These are phyloP conservation scores for Fragilariopsis cylindrus DNA, from an alignment of 108 stramenopile species.

Conservation along the genomic window DNA sequence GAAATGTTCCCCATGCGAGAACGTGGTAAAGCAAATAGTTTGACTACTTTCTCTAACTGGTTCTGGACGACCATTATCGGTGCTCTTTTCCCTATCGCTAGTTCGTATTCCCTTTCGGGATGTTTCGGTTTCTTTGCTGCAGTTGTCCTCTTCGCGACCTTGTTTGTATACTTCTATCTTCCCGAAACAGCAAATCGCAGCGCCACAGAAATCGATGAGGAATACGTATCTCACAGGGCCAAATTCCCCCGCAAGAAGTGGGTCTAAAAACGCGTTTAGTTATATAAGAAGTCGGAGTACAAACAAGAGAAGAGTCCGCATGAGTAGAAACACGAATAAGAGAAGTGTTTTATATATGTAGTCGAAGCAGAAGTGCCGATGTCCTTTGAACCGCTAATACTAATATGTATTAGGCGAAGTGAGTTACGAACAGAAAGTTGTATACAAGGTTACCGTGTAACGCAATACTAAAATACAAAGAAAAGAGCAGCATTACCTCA, in stretches of 20 bases:
- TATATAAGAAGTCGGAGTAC: no score
- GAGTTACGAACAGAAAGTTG: no score
- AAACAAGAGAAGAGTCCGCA: no score
- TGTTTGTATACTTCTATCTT: conserved; percentile 32
- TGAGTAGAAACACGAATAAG: no score
- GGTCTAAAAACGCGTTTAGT: background rate
- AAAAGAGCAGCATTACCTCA: no score
- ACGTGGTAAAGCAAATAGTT: conserved; percentile 37
- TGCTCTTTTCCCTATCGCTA: conserved; percentile 25
- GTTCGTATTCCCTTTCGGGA: conserved; percentile 27
- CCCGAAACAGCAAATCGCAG: conserved; percentile 30
- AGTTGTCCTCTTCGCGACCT: conserved; percentile 23
- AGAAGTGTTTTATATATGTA: no score
- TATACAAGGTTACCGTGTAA: no score
- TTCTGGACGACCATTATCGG: conserved; percentile 33
- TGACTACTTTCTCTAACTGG: conserved; percentile 45
- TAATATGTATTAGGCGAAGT: no score
- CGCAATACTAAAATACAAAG: no score
- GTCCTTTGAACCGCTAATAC: no score
- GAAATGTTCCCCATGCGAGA: conserved; percentile 48
- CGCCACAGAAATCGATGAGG: conserved; percentile 28
- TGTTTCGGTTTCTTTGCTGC: conserved; percentile 41
- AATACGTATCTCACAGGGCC: conserved; percentile 22
- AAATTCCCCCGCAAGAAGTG: conserved; percentile 29
- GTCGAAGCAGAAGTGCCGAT: no score